Evolutionary conservation across 441 rosid genomes (phyloP), one percentile per base, ranked within the genome.

Genomic region (Gossypium lobatum): DNA sequence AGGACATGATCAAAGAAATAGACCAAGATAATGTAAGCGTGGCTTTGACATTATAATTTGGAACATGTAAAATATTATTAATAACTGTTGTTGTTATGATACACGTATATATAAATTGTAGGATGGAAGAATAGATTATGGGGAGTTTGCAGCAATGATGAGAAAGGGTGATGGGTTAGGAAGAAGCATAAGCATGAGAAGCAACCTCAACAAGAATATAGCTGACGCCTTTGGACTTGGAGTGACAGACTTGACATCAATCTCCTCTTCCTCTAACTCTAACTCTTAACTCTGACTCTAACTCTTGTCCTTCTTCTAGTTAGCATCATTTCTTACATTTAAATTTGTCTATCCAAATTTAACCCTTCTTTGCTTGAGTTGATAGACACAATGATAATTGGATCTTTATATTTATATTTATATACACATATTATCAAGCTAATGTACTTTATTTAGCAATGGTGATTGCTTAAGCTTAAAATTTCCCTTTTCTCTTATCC

Each of bases 11-110:
- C 78, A 82, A 83, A 72, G 98, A 93, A 83, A 85, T 90, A 52
- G 97, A 93, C 82, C 88, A 85, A 75, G 97, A 93, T 81, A 93
- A 93, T 66, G 97, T 92, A 85, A 88, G 91, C 67, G 18, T 63
- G 8, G 60, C 1, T 55, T 55, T 9, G 60, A 55, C 60, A 55
- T 55, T 55, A 55, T 9, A 8, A 55, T 8, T 8, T 20, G 13
- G 14, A 13, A 46, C 52, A 11, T 46, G n/a, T 11, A 11, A 46
- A 11, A 31, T 31, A 31, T 31, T 31, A 31, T 31, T 31, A 46
- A 55, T 55, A 18, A 3, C 10, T 55, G 26, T 55, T 20, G 60
- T 18, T 52, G 59, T 17, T 18, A 55, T 20, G 28, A 20, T 20
- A 1, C 37, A 31, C 5, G 37, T 31, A 31, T 31, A 5, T 18